phyloP scores from a whole-genome alignment of 1,284 basidiomycete species.

The Farysia itapuensis region DNA sequence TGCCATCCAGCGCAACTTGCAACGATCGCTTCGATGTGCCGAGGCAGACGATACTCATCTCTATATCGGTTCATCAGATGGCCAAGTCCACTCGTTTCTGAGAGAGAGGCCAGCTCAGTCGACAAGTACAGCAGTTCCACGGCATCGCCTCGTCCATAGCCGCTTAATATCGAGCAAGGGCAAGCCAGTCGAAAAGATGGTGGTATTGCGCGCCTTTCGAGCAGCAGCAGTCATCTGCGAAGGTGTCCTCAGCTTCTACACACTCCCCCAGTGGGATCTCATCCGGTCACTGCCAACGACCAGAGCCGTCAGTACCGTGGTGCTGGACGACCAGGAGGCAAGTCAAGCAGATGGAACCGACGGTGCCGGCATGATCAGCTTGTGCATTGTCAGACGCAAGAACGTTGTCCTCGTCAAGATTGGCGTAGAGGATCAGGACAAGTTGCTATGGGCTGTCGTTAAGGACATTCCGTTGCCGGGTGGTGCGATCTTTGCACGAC shows the following conservation, averaged over 20 bases:
- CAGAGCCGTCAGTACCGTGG: slow-evolving; percentile 29
- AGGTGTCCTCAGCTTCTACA: slow-evolving; percentile 33
- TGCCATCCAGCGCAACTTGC: slow-evolving; percentile 24
- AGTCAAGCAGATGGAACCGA: slow-evolving; percentile 16
- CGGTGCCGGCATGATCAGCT: slow-evolving; percentile 38
- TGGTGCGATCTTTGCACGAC: slow-evolving; percentile 51
- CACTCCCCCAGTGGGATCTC: slow-evolving; percentile 22
- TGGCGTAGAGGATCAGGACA: slow-evolving; percentile 22
- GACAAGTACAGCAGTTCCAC: not conserved
- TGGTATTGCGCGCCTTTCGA: slow-evolving; percentile 18
- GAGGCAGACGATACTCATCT: slow-evolving; percentile 29
- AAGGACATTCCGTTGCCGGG: slow-evolving; percentile 48
- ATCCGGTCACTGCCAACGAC: slow-evolving; percentile 23
- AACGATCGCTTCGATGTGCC: slow-evolving; percentile 28
- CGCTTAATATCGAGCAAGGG: slow-evolving; percentile 18
- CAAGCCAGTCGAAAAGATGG: slow-evolving; percentile 34
- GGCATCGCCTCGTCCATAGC: not conserved
- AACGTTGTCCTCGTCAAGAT: slow-evolving; percentile 46
- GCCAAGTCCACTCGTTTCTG: slow-evolving; percentile 34
- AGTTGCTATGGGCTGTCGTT: slow-evolving; percentile 38
- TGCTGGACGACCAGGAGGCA: slow-evolving; percentile 34
- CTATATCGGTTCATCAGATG: slow-evolving; percentile 47
- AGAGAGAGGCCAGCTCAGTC: slow-evolving; percentile 1
- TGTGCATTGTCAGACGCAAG: slow-evolving; percentile 52
- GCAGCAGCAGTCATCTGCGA: slow-evolving; percentile 37